phyloP scores from a whole-genome alignment of 2,329 filamentous ascomycete species.

The Seiridium unicorne region DNA sequence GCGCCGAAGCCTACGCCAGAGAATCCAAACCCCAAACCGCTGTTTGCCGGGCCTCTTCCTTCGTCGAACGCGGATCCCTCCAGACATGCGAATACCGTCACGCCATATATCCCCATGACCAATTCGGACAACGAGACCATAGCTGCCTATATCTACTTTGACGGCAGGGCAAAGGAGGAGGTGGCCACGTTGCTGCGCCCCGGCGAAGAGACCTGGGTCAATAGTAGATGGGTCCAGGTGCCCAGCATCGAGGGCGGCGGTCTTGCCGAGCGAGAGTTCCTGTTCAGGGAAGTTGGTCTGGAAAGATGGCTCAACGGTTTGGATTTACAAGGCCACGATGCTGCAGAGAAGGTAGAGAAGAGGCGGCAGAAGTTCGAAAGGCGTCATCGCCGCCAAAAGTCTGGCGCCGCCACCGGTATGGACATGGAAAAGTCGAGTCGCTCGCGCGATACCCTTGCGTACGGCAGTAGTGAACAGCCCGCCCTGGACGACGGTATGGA shows the following conservation, averaged over 20 bases:
- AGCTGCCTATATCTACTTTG: slow-evolving; percentile 98
- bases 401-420: slow-evolving; percentile 31
- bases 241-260: slow-evolving; percentile 89
- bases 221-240: slow-evolving; percentile 95
- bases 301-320: slow-evolving; percentile 96
- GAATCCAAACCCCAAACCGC: slow-evolving; percentile 78
- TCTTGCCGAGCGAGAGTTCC: slow-evolving; percentile 90
- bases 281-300: slow-evolving; percentile 94
- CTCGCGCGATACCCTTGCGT: slow-evolving; percentile 65
- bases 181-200: slow-evolving; percentile 89
- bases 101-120: slow-evolving; percentile 88
- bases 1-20: slow-evolving; percentile 75
- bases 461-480: slow-evolving; percentile 73
- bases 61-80: slow-evolving; percentile 47
- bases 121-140: slow-evolving; percentile 95
- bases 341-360: slow-evolving; percentile 85
- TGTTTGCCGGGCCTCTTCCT: slow-evolving; percentile 73
- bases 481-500: slow-evolving; percentile 69
- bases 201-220: slow-evolving; percentile 98
- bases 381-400: slow-evolving; percentile 63
- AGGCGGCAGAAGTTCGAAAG: slow-evolving; percentile 77
- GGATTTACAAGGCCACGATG: slow-evolving; percentile 90
- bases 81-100: slow-evolving; percentile 57
- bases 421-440: slow-evolving; percentile 34
- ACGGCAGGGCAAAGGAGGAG: slow-evolving; percentile 92